Base-by-base conservation (phyloP, 176 grass and related monocot species). In the Zea luxurians region DNA sequence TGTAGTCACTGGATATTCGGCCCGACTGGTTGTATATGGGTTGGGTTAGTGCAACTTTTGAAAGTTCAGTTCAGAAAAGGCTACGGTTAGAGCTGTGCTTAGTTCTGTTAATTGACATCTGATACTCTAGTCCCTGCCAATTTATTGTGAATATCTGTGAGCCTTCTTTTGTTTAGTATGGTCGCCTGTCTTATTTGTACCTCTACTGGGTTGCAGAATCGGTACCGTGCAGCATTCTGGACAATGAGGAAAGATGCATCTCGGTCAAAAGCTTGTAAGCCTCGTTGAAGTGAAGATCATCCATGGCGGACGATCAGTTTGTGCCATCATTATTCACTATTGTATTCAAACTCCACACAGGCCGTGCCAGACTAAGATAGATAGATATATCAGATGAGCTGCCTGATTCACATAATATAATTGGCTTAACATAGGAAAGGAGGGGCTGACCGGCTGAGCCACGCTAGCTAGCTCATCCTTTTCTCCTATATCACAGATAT, bases 151-250 rank as follows among this genome's bases (percentile, higher is more conserved):
- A 70, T 63, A n/a, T 71, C 42, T 64, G 13, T 36, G 37, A n/a
- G 16, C 37, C 43, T 18, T 73, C 9, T 48, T 61, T 18, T 79
- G 37, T 85, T 21, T 59, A 47, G 11, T 69, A 53, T 68, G 6
- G 44, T 27, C 17, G 52, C n/a, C 45, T n/a, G 38, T 86, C 73
- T 89, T 61, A 54, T 70, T 53, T 69, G 15, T 37, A 20, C 67
- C 7, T 20, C 83, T 34, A 3, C 81, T 27, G 76, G 58, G 69
- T 82, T 83, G 85, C 91, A 97, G 95, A 97, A 92, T 68, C 85
- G 71, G 44, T 98, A 98, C 57, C 68, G 13, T 34, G 80, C 91
- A 13, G 83, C 87, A 47, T 97, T 94, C 85, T 97, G 91, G 94
- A 94, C 91, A 13, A 92, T 94, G 89, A 94, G 73, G 85, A 97